A percentile compares a stretch with the other conserved stretches of the same genome.
These are phyloP conservation scores for Paraconiothyrium brasiliense DNA, from an alignment of 2,329 filamentous ascomycete genomes.

Conservation along the genomic window DNA sequence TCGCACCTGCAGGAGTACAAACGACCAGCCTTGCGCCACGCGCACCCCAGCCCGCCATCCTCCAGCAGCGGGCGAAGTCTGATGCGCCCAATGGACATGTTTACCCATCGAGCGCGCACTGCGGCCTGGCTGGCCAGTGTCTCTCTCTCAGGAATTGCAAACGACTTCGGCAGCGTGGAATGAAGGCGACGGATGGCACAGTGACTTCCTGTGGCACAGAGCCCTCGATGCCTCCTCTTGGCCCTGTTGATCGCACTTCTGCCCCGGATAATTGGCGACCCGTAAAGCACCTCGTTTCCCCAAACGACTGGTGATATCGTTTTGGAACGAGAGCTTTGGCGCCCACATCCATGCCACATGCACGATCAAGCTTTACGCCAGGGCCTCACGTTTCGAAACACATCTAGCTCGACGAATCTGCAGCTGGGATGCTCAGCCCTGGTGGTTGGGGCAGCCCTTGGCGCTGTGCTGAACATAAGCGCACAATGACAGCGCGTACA, in stretches of 20 bases:
- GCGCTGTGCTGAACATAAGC: neutral
- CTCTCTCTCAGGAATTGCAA: constrained; percentile 1
- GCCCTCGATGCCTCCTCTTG: too few species aligned
- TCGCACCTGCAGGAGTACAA: constrained; percentile 10
- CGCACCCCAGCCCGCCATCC: neutral
- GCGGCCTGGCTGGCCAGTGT: neutral
- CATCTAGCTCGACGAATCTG: constrained; percentile 4
- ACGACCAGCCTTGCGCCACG: constrained; percentile 9
- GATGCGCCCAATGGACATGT: neutral
- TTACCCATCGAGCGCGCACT: neutral
- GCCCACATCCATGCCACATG: constrained; percentile 5
- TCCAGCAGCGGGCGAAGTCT: too few species aligned
- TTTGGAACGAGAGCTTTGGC: neutral
- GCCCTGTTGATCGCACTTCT: neutral
- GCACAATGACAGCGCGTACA: neutral
- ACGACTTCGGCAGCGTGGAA: neutral
- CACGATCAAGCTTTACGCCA: constrained; percentile 23
- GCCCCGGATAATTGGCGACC: neutral
- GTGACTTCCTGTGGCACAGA: neutral
- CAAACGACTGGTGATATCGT: constrained; percentile 3
- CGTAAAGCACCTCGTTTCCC: neutral
- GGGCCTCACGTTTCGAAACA: constrained; percentile 20
- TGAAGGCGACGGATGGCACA: neutral
- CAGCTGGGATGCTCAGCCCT: neutral
- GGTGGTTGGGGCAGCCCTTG: neutral